phyloP scores from a whole-genome alignment of 768 basidiomycete genomes.

The Lyophyllum atratum region DNA sequence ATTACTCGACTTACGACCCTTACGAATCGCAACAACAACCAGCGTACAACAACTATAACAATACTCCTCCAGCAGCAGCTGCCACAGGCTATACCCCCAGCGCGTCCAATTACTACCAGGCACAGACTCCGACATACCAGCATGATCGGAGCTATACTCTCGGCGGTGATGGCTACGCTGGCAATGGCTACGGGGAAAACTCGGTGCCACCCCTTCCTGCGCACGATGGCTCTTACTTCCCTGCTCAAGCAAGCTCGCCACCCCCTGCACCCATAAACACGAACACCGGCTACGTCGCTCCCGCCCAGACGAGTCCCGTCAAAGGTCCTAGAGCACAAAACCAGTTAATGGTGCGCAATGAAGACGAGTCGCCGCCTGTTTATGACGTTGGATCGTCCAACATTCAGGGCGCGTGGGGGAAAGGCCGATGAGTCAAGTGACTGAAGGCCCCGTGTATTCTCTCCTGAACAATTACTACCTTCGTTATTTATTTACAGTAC shows the following conservation, averaged over 20 bases:
- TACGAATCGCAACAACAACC: conserved; percentile 37
- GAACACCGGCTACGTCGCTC: conserved; percentile 22
- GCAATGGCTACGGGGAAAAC: conserved; percentile 31
- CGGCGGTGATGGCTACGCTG: conserved; percentile 56
- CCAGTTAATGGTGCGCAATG: conserved; percentile 22
- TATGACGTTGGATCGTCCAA: conserved; percentile 60
- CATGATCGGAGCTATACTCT: conserved; percentile 57
- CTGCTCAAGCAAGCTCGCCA: conserved; percentile 22
- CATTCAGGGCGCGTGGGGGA: conserved; percentile 56
- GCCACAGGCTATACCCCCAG: conserved; percentile 25
- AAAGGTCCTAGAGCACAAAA: conserved; percentile 44
- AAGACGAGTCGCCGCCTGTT: conserved; percentile 61
- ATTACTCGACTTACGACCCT: conserved; percentile 53
- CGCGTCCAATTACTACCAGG: conserved; percentile 39
- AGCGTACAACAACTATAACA: conserved; percentile 22
- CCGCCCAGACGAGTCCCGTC: conserved; percentile 37
- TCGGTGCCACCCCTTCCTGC: conserved; percentile 38
- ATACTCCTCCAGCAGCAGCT: conserved; percentile 17
- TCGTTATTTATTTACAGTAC: conserved; percentile 6
- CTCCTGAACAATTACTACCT: background rate
- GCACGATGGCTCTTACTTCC: conserved; percentile 24
- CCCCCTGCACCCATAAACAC: conserved; percentile 43
- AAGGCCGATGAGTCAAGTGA: conserved; percentile 30
- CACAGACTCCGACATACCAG: conserved; percentile 20
- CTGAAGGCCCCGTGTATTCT: background rate